Evolutionary conservation across 345 rosid species (phyloP).

Genomic region (Angophora floribunda): DNA sequence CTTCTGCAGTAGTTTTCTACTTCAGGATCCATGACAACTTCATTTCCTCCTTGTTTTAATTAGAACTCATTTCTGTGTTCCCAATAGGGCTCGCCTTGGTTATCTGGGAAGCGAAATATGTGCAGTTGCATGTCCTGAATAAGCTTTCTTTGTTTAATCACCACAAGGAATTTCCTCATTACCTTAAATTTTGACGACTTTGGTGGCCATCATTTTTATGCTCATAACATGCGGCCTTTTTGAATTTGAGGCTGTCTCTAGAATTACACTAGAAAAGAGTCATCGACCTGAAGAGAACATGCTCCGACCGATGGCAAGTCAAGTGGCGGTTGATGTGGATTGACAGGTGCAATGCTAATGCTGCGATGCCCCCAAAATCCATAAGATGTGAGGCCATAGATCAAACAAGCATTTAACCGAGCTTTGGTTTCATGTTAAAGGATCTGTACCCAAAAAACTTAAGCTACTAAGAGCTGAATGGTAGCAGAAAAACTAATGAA

Average conservation of each 20-base stretch:
- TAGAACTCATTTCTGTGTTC: background rate
- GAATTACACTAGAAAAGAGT: background rate
- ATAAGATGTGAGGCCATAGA: background rate
- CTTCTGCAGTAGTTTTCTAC: conserved; percentile 15
- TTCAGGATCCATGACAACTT: background rate
- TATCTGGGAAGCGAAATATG: background rate
- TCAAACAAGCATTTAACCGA: background rate
- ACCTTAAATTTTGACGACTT: background rate
- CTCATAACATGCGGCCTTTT: background rate
- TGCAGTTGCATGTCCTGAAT: background rate
- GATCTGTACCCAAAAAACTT: background rate
- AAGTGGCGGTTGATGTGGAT: background rate
- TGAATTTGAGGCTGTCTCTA: background rate
- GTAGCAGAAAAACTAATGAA: background rate
- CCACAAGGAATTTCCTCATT: background rate
- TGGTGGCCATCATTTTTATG: background rate
- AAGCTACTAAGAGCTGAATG: background rate
- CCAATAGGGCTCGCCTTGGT: background rate
- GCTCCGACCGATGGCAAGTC: background rate
- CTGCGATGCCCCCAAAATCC: background rate
- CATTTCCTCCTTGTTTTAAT: background rate
- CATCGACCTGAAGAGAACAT: background rate
- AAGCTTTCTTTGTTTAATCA: background rate
- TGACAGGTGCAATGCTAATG: background rate
- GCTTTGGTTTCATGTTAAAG: background rate